These are phyloP conservation scores for Lolium perenne DNA, from an alignment of 176 grass and related monocot species.

Conservation along the genomic window DNA sequence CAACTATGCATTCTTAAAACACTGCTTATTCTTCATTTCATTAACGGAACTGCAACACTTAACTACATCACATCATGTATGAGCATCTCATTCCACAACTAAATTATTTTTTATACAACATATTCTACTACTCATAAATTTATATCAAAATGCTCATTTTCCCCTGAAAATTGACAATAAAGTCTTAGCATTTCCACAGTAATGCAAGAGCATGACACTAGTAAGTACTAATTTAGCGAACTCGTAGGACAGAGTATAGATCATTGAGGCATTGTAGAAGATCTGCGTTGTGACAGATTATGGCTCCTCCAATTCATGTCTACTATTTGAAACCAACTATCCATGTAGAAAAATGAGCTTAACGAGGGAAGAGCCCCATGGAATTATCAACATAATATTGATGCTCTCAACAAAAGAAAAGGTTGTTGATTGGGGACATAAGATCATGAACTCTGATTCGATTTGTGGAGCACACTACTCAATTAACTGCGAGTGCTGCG, in stretches of 20 bases:
- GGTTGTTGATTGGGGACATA: background rate
- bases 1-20: background rate
- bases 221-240: background rate
- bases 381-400: background rate
- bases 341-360: background rate
- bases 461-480: constrained; percentile 18
- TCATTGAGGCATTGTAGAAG: background rate
- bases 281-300: background rate
- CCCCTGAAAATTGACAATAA: background rate
- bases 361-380: background rate
- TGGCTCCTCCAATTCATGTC: background rate
- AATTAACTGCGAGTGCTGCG: background rate
- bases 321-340: background rate
- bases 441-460: background rate
- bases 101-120: background rate
- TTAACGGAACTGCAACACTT: background rate
- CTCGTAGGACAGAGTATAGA: background rate
- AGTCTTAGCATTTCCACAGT: background rate
- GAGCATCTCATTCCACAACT: background rate
- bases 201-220: background rate
- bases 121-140: background rate
- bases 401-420: background rate
- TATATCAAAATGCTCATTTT: background rate
- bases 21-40: background rate
- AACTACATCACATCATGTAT: background rate